Evolutionary conservation across 2,329 filamentous ascomycete genomes (phyloP).

Genomic region (Cercospora sp.): DNA sequence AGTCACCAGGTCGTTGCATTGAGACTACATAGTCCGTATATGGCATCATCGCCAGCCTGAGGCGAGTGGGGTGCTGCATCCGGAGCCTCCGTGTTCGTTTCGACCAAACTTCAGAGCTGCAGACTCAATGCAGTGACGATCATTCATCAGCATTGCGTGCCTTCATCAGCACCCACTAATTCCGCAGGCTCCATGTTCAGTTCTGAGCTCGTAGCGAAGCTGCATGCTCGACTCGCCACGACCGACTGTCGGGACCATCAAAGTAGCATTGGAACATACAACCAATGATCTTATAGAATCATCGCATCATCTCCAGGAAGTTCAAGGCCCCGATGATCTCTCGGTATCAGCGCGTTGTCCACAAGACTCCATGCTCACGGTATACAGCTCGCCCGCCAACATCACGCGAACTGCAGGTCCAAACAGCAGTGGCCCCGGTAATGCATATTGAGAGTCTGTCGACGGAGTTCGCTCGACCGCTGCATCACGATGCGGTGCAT

Average conservation of each 20-base stretch:
- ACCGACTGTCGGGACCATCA: neutral
- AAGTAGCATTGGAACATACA: neutral
- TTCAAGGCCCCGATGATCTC: neutral
- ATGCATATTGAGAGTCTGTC: too few relatives aligned
- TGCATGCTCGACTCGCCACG: neutral
- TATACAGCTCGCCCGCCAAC: too few relatives aligned
- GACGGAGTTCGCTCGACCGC: too few relatives aligned
- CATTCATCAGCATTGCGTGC: neutral
- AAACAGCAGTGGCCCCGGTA: too few relatives aligned
- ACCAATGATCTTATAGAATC: neutral
- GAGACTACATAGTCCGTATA: neutral
- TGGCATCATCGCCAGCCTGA: neutral
- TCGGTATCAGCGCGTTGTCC: neutral
- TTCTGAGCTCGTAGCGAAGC: neutral
- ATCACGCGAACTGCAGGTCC: too few relatives aligned
- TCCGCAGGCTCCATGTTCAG: neutral
- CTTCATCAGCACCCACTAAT: neutral
- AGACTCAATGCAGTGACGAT: neutral
- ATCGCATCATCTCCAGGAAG: neutral
- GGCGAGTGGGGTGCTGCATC: neutral
- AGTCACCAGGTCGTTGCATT: neutral
- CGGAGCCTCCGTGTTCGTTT: neutral
- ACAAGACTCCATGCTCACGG: too few relatives aligned
- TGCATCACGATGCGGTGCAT: too few relatives aligned
- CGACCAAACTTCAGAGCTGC: conserved; percentile 6